Evolutionary conservation across 345 rosid genomes (phyloP), one percentile per base, ranked within the genome.

Genomic region (Eucalyptus marginata): DNA sequence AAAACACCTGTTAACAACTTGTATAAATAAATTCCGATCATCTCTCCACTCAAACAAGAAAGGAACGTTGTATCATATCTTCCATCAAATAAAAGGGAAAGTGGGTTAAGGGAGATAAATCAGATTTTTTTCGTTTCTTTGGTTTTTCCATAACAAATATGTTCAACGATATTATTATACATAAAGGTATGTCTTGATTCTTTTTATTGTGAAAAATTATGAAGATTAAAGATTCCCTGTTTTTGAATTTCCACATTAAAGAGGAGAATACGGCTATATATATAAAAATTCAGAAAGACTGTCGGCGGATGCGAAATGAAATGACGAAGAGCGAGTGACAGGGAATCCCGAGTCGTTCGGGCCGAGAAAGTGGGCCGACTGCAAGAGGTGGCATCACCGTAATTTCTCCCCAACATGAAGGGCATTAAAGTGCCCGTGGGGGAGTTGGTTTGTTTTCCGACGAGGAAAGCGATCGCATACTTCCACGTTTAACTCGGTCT

Each of bases 1-100:
- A 56, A 56, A 4, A 56, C 6, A 22, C 12, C 1, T 4, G 3
- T 56, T 24, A 12, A 9, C 10, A 22, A 1, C 1, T 0, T 56
- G 1, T 22, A 56, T 56, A 56, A 56, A 22, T 56, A 56, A 24
- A 54, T 20, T 54, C 0, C 1, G 25, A 22, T 54, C 24, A 10
- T 20, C 59, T 54, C 5, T 22, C 1, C 59, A 8, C 59, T 22
- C 25, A 56, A 56, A 56, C 11, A 56, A 56, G 5, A 24, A 56
- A 56, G 25, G 27, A 9, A 56, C 10, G 5, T 22, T 10, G 0
- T 24, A 54, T 20, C 4, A 20, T 54, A 8, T 10, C 12, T 22
- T 71, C 13, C 66, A 25, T 49, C 80, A 47, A 86, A 88, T 52
- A 90, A 51, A 52, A 54, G 1, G 27, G 27, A 56, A 56, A 56